These are phyloP conservation scores for Trypanosoma vivax DNA, from an alignment of 208 protist species.

Conservation along the genomic window DNA sequence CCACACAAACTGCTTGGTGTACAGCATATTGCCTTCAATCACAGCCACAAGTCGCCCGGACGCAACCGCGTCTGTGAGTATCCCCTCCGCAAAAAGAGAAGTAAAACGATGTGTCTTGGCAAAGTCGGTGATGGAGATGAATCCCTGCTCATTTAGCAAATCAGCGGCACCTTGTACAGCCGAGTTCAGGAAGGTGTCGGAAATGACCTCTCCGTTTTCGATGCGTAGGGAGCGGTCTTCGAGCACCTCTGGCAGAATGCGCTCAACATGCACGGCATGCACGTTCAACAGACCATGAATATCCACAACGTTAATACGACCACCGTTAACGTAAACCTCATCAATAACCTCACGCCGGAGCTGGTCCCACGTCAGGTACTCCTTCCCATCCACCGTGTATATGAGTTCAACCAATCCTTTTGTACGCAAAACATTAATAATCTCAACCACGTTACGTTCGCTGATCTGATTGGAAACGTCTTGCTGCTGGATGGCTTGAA, in stretches of 20 bases:
- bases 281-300: slow-evolving; percentile 65
- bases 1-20: slow-evolving; percentile 66
- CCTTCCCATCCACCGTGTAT: slow-evolving; percentile 75
- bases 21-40: slow-evolving; percentile 41
- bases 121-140: slow-evolving; percentile 51
- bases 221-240: slow-evolving; percentile 36
- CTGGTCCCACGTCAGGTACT: slow-evolving; percentile 80
- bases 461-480: slow-evolving; percentile 60
- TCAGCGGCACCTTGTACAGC: slow-evolving; percentile 43
- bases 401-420: slow-evolving; percentile 66
- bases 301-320: slow-evolving; percentile 70
- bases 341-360: slow-evolving; percentile 69
- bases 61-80: slow-evolving; percentile 41
- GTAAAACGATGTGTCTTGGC: slow-evolving; percentile 53
- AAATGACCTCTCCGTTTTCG: slow-evolving; percentile 65
- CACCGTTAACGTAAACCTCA: slow-evolving; percentile 63
- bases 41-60: slow-evolving; percentile 33
- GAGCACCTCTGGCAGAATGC: slow-evolving; percentile 54
- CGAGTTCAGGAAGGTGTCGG: slow-evolving; percentile 49
- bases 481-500: slow-evolving; percentile 61
- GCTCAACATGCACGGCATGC: slow-evolving; percentile 57
- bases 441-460: slow-evolving; percentile 79
- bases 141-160: slow-evolving; percentile 53
- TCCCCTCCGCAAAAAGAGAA: slow-evolving; percentile 43
- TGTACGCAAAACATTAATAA: slow-evolving; percentile 60